These are phyloP conservation scores for Aplosporella prunicola DNA, from an alignment of 2,329 filamentous ascomycete species.

Conservation along the genomic window DNA sequence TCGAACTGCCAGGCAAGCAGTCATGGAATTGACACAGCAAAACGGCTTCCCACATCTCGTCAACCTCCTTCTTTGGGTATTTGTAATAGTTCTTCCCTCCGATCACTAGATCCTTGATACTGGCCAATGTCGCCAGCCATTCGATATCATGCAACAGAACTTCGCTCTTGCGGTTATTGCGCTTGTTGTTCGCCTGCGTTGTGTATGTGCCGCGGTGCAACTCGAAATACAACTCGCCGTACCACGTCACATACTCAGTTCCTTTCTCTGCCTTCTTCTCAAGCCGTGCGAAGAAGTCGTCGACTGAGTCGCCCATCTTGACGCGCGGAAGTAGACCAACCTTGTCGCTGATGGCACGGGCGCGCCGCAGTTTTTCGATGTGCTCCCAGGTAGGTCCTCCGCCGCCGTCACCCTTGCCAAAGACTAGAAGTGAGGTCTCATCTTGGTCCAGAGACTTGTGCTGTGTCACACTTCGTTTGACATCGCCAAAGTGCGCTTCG, in stretches of 20 bases:
- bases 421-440: slow-evolving; percentile 79
- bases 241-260: slow-evolving; percentile 83
- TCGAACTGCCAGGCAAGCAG: slow-evolving; percentile 86
- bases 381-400: slow-evolving; percentile 91
- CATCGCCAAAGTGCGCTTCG: slow-evolving; percentile 87
- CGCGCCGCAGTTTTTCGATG: slow-evolving; percentile 86
- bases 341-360: slow-evolving; percentile 83
- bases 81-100: slow-evolving; percentile 49
- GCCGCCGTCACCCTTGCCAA: slow-evolving; percentile 93
- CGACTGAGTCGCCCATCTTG: slow-evolving; percentile 80
- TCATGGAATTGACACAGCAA: slow-evolving; percentile 96
- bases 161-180: slow-evolving; percentile 81
- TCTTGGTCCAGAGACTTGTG: slow-evolving; percentile 97
- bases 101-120: slow-evolving; percentile 51
- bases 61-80: slow-evolving; percentile 90
- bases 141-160: slow-evolving; percentile 80
- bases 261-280: slow-evolving; percentile 63
- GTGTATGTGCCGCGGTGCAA: slow-evolving; percentile 96
- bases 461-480: slow-evolving; percentile 77
- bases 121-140: slow-evolving; percentile 76
- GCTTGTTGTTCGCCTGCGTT: slow-evolving; percentile 94
- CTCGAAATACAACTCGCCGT: slow-evolving; percentile 96
- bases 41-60: slow-evolving; percentile 89
- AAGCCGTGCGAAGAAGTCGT: slow-evolving; percentile 84
- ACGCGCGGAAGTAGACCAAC: slow-evolving; percentile 75